Base-by-base conservation (phyloP, 345 rosid species). In the Syzygium grande region DNA sequence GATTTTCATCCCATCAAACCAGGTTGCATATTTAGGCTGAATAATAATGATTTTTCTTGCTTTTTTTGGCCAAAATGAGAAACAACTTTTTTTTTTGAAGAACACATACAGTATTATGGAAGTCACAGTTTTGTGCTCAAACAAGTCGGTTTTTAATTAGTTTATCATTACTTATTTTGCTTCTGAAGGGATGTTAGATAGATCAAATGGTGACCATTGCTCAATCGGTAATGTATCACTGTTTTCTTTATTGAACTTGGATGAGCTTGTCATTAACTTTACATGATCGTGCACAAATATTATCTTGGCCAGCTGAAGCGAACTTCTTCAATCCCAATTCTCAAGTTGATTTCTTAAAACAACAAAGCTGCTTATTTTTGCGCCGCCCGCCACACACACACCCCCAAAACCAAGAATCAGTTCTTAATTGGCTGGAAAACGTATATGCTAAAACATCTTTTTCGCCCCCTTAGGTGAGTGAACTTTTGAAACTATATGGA, bases 401-500 rank as follows among this genome's bases (percentile, higher is more conserved):
- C n/a, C 46, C 7, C 46, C 46, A 4, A 43, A 43, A 43, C 46
- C 7, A 27, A 59, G 68, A n/a, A n/a, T 61, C 19, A 61, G 73
- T 61, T 61, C 38, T n/a, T 61, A n/a, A 3, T 25, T 84, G 56
- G 22, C 85, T 34, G 41, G 54, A 27, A 84, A 27, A 19, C 1
- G 22, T 51, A 38, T 80, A 43, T 80, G 59, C 65, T 73, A 30
- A 51, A 30, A 68, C 16, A 29, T 86, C 38, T 43, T 84, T 85
- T 68, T 14, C 27, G 30, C 0, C 1, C n/a, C 51, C 43, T 29
- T 91, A 97, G 99, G 90, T 95, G 73, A 93, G 91, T 87, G 85
- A 87, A 79, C 94, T 98, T 84, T 88, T 95, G 85, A 88, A 86
- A 89, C 89, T 96, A 73, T 94, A 96, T 91, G 87, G 89, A 52